A percentile compares a stretch with the other conserved stretches of the same genome.
These are phyloP conservation scores for Knufia fluminis DNA, from an alignment of 2,329 filamentous ascomycete genomes.

Conservation along the genomic window DNA sequence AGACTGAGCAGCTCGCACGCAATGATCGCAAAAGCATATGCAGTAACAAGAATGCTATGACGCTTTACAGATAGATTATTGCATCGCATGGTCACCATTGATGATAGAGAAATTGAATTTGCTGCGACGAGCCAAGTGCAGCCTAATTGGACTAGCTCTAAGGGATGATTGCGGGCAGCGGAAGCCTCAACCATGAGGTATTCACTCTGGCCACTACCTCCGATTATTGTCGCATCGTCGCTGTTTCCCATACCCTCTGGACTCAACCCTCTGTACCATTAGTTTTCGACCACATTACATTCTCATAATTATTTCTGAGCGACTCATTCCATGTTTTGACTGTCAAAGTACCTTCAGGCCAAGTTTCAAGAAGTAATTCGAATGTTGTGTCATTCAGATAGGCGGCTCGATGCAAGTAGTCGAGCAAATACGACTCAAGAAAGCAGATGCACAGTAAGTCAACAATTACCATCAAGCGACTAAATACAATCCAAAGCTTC, in stretches of 20 bases:
- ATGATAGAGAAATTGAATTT: neutral
- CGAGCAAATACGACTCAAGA: slow-evolving; percentile 40
- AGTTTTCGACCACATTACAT: slow-evolving; percentile 31
- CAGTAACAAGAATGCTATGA: neutral
- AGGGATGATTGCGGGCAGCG: slow-evolving; percentile 1
- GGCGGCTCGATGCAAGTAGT: slow-evolving; percentile 40
- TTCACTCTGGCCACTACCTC: neutral
- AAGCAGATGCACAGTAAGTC: slow-evolving; percentile 44
- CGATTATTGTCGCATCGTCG: slow-evolving; percentile 3
- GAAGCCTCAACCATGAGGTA: neutral
- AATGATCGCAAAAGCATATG: neutral
- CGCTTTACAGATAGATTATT: neutral
- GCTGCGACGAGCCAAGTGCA: neutral
- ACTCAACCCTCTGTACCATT: slow-evolving; percentile 15
- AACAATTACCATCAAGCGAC: slow-evolving; percentile 27
- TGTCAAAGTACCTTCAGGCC: slow-evolving; percentile 29
- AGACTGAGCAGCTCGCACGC: neutral
- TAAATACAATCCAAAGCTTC: slow-evolving; percentile 18
- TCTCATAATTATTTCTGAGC: slow-evolving; percentile 37
- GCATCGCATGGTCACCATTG: neutral
- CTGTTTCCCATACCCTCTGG: slow-evolving; percentile 7
- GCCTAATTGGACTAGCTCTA: slow-evolving; percentile 2
- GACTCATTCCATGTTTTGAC: slow-evolving; percentile 37
- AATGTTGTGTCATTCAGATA: slow-evolving; percentile 40
- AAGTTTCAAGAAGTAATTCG: slow-evolving; percentile 41